Base-by-base conservation (phyloP, 202 grass and related monocot genomes). In the Schoenoplectus tabernaemontani region DNA sequence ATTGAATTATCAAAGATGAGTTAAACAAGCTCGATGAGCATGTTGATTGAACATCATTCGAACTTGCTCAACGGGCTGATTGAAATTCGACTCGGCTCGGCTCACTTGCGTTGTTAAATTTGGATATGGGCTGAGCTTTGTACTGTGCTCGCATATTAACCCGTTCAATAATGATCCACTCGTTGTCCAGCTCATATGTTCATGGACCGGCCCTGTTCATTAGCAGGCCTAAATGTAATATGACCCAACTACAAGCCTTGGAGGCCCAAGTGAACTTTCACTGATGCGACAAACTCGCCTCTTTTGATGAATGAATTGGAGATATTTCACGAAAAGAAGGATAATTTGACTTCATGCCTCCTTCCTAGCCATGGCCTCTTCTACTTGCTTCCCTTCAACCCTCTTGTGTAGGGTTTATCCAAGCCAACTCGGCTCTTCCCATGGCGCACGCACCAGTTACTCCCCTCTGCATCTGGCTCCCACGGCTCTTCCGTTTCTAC, bases 361-460 rank as follows among this genome's bases (percentile, higher is more conserved):
- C 13, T 51, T 76, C 12, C 17, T n/a, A 61, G 58, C 41, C 58
- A 79, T 79, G 77, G 57, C 77, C 42, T 23, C 28, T 64, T 79
- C 57, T n/a, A 32, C 39, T 79, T 62, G 28, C 57, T 62, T n/a
- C 26, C 36, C 57, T 79, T 42, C 56, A 50, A 79, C 42, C 12
- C 39, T 79, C 42, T 46, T 30, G 9, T 47, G 32, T 32, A 34
- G 57, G 77, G 37, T 79, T 79, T 48, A 41, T 60, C 23, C 77
- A 2, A 41, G 7, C 30, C 39, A 79, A 30, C 15, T 78, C 16
- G 9, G 6, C 26, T 79, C 47, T 48, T 48, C 19, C 36, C 34
- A 79, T 79, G 56, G 11, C 57, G 39, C 6, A 63, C 23, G 6
- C 68, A 8, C 23, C 44, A 51, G 22, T 51, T 73, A 5, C 69